phyloP scores from a whole-genome alignment of 345 rosid species.

The Microcos paniculata region DNA sequence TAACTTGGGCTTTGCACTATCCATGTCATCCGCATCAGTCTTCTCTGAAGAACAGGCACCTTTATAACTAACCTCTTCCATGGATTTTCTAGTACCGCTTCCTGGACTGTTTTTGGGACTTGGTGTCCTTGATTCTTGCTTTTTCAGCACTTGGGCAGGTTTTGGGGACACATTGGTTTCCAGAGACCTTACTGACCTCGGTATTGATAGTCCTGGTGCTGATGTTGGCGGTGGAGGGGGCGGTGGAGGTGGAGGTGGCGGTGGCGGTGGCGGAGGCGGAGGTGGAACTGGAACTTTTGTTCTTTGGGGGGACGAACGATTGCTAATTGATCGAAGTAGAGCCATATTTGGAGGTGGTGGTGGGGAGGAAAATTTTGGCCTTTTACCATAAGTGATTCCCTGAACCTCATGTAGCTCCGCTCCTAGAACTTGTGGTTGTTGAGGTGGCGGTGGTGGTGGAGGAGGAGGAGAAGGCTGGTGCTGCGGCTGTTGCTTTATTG shows the following conservation, averaged over 20 bases:
- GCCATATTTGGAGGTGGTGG: slow-evolving; percentile 91
- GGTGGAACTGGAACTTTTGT: slow-evolving; percentile 27
- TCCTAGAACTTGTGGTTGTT: slow-evolving; percentile 1
- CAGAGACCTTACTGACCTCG: slow-evolving; percentile 33
- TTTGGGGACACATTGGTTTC: slow-evolving; percentile 32
- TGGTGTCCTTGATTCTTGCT: slow-evolving; percentile 40
- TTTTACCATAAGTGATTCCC: slow-evolving; percentile 33
- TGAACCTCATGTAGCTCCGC: slow-evolving; percentile 11
- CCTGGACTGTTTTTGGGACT: slow-evolving; percentile 39
- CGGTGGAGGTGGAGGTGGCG: slow-evolving; percentile 53
- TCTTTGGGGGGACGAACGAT: slow-evolving; percentile 34
- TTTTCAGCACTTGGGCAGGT: slow-evolving; percentile 28
- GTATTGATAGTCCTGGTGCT: slow-evolving; percentile 25
- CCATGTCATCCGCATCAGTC: slow-evolving; percentile 62
- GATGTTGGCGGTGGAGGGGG: slow-evolving; percentile 55
- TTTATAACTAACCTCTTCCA: slow-evolving; percentile 32
- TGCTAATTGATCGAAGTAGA: slow-evolving; percentile 66
- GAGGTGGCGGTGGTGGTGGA: slow-evolving; percentile 22
- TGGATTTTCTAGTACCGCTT: slow-evolving; percentile 25
- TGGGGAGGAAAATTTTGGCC: slow-evolving; percentile 69
- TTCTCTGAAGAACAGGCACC: slow-evolving; percentile 47
- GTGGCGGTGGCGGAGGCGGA: slow-evolving; percentile 51
- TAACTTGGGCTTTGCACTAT: slow-evolving; percentile 72
- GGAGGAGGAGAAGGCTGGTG: slow-evolving; percentile 30
- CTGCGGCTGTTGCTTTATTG: slow-evolving; percentile 56